Evolutionary conservation across 2,329 filamentous ascomycete species (phyloP).

Genomic region (Fusarium continuum): DNA sequence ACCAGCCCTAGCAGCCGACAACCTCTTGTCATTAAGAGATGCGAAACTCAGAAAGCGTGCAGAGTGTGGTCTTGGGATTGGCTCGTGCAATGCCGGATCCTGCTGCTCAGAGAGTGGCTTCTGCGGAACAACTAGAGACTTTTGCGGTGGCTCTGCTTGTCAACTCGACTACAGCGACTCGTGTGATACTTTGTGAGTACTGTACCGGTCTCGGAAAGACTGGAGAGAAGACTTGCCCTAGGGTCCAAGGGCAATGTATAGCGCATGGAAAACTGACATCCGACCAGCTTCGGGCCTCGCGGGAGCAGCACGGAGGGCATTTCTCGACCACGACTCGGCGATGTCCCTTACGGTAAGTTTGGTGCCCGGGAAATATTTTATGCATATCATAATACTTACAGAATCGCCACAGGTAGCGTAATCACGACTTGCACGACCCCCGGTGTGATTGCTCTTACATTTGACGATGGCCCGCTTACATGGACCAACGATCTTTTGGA

Average conservation of each 20-base stretch:
- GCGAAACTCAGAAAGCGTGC: conserved; percentile 32
- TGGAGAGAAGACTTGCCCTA: not conserved
- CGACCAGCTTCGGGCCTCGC: conserved; percentile 45
- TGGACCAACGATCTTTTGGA: conserved; percentile 56
- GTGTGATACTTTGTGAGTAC: conserved; percentile 54
- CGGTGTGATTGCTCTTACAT: conserved; percentile 55
- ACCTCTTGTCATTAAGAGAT: conserved; percentile 22
- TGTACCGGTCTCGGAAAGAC: not conserved
- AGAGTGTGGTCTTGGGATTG: conserved; percentile 49
- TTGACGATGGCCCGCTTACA: conserved; percentile 57
- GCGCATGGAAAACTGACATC: conserved; percentile 17
- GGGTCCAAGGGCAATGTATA: not conserved
- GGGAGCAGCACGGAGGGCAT: conserved; percentile 47
- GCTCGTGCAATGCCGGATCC: conserved; percentile 45
- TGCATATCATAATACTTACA: conserved; percentile 29
- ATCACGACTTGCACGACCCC: conserved; percentile 50
- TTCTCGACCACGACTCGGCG: conserved; percentile 46
- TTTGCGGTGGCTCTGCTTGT: conserved; percentile 51
- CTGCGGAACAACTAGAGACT: conserved; percentile 49
- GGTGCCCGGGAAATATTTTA: conserved; percentile 19
- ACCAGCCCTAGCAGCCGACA: conserved; percentile 22
- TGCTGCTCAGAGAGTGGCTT: conserved; percentile 52
- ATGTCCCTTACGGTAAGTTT: conserved; percentile 50
- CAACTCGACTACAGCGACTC: conserved; percentile 52
- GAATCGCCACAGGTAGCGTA: conserved; percentile 39